Evolutionary conservation across 768 basidiomycete genomes (phyloP), one percentile per base, ranked within the genome.

Genomic region (Glaciozyma antarctica): DNA sequence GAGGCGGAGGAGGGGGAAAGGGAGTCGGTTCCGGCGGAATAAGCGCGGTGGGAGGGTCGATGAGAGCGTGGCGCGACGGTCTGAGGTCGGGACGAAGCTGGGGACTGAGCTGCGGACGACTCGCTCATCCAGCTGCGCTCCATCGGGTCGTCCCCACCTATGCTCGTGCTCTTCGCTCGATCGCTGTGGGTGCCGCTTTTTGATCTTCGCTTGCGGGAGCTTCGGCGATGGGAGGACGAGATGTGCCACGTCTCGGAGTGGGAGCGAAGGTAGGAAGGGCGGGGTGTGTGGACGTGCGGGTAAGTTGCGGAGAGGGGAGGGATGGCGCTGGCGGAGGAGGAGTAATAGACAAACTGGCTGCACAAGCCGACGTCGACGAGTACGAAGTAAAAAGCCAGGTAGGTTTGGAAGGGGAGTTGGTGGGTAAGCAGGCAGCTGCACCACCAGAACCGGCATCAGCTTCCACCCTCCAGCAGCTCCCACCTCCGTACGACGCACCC

Each of bases 321-420:
- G 70, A 63, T 38, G 58, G 45, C 3, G 45, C 48, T 7, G 61
- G 62, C 13, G 8, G 38, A 41, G 38, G 38, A 41, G 51, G 64
- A 58, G 53, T 73, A 74, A 60, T 94, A 88, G 73, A 85, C 79
- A 78, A 86, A 98, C 75, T 99, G 94, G 12, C 73, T 75, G 53
- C 93, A 78, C 30, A 98, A 81, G 38, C 81, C 79, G 58, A 84
- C 78, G 76, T 99, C 95, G 58, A 98, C 82, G 61, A 82, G 78
- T 73, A 88, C 87, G 75, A 97, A 99, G 76, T 99, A 99, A 0
- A 81, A 81, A 4, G 95, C 94, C 53, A 99, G 88, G 75, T 84
- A 89, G 43, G 70, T 71, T 78, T 98, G 94, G 76, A 99, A 98
- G 26, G 91, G 90, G 21, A 95, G 81, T 75, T 98, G 95, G 72